A percentile compares a stretch with the other conserved stretches of the same genome.
These are phyloP conservation scores for Hypomyces rosellus DNA, from an alignment of 2,329 filamentous ascomycete species.

Conservation along the genomic window DNA sequence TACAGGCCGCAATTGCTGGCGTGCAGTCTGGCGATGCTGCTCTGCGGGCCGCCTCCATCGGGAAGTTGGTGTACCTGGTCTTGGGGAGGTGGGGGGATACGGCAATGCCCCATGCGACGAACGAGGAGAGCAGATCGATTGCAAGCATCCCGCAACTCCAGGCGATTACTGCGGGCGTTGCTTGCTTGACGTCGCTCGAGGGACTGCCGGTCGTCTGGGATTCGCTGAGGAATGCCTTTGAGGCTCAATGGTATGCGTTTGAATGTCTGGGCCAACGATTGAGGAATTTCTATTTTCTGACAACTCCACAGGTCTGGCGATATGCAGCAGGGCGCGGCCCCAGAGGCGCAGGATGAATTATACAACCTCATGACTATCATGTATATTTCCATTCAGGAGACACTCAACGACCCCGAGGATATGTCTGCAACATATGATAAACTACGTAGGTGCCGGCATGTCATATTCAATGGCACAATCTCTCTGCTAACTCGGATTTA, in stretches of 20 bases:
- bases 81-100: constrained; percentile 67
- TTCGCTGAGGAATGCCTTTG: constrained; percentile 43
- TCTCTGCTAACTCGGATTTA: constrained; percentile 22
- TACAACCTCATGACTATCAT: constrained; percentile 58
- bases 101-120: constrained; percentile 42
- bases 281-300: constrained; percentile 19
- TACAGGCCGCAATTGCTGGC: constrained; percentile 45
- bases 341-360: constrained; percentile 53
- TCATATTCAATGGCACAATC: no score
- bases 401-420: constrained; percentile 45
- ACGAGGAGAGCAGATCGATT: constrained; percentile 39
- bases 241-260: constrained; percentile 44
- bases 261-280: neutral
- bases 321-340: constrained; percentile 35
- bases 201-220: constrained; percentile 48
- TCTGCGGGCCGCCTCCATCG: constrained; percentile 47
- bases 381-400: constrained; percentile 54
- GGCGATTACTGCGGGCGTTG: constrained; percentile 50
- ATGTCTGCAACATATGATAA: constrained; percentile 41
- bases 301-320: constrained; percentile 39
- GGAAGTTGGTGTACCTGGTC: constrained; percentile 54
- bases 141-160: constrained; percentile 52
- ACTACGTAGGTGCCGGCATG: constrained; percentile 39
- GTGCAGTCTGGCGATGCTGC: constrained; percentile 40
- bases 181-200: constrained; percentile 44